Conservation (phyloP, 495 filamentous ascomycete genomes). For the Neurospora sp. region DNA sequence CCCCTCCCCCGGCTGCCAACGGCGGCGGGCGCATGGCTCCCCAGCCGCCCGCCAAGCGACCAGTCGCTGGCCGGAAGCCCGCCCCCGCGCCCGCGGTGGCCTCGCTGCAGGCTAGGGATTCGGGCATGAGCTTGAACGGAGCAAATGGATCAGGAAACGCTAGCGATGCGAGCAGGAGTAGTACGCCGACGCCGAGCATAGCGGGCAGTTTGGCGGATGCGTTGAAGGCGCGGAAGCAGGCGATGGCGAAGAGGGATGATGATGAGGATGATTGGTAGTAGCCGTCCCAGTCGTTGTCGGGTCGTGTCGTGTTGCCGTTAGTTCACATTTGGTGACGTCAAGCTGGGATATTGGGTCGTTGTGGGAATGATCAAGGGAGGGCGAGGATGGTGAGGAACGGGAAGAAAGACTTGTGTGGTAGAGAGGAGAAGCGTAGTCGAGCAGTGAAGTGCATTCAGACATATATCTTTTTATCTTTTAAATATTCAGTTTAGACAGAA, state of each 20-base stretch:
- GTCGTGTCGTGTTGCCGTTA: too few relatives aligned
- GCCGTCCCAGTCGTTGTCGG: neutral
- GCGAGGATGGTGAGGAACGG: neutral
- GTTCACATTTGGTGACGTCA: too few relatives aligned
- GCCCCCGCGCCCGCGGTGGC: constrained; percentile 32
- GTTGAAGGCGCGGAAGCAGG: constrained; percentile 52
- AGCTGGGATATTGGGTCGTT: too few relatives aligned
- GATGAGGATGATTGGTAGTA: constrained; percentile 54
- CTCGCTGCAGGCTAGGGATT: constrained; percentile 56
- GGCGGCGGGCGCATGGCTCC: constrained; percentile 60
- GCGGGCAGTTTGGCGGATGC: constrained; percentile 82
- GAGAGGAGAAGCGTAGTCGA: neutral
- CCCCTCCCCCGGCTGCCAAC: constrained; percentile 41
- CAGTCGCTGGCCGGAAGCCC: constrained; percentile 56
- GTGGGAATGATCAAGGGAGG: too few relatives aligned
- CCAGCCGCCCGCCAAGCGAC: constrained; percentile 68
- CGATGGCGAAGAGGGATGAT: constrained; percentile 63
- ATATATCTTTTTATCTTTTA: neutral
- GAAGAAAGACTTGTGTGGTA: too few relatives aligned
- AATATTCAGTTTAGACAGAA: neutral
- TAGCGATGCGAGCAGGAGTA: constrained; percentile 54
- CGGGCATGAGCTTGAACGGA: constrained; percentile 61
- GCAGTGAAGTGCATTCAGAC: neutral
- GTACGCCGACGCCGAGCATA: constrained; percentile 57
- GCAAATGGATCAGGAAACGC: constrained; percentile 37